Conservation (phyloP, 805 yeast species). For the Teunomyces aglyptinius region DNA sequence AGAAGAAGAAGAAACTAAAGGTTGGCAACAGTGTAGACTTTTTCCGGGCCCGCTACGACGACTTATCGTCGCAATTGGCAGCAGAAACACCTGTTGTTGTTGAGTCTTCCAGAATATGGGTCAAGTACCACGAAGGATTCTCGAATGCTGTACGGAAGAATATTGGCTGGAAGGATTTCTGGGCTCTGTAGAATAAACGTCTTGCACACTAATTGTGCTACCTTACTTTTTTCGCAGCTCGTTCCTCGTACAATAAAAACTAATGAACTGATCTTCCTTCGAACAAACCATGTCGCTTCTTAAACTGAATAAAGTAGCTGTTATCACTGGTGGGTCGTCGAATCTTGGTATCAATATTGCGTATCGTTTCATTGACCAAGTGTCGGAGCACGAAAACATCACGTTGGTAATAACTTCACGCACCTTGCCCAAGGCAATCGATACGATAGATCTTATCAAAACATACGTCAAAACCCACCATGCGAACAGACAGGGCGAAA, state of each 20-base stretch:
- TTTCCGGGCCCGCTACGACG: conserved; percentile 38
- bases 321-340: conserved; percentile 45
- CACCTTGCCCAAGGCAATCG: conserved; percentile 79
- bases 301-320: conserved; percentile 31
- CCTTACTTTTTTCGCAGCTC: neutral
- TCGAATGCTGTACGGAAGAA: conserved; percentile 88
- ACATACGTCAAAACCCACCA: conserved; percentile 28
- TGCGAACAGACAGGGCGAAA: conserved; percentile 47
- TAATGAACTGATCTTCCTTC: neutral
- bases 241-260: conserved; percentile 1
- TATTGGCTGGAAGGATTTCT: conserved; percentile 71
- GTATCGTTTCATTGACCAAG: conserved; percentile 64
- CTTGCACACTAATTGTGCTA: neutral
- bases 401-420: conserved; percentile 89
- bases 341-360: conserved; percentile 88
- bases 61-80: conserved; percentile 26
- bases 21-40: conserved; percentile 35
- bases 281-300: conserved; percentile 11
- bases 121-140: conserved; percentile 89
- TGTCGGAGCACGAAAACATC: conserved; percentile 52
- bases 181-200: conserved; percentile 26
- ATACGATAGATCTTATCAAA: conserved; percentile 54
- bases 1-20: conserved; percentile 23
- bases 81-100: conserved; percentile 21
- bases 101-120: conserved; percentile 60